Evolutionary conservation across 495 filamentous ascomycete species (phyloP).

Genomic region (Trichodelitschia bisporula): DNA sequence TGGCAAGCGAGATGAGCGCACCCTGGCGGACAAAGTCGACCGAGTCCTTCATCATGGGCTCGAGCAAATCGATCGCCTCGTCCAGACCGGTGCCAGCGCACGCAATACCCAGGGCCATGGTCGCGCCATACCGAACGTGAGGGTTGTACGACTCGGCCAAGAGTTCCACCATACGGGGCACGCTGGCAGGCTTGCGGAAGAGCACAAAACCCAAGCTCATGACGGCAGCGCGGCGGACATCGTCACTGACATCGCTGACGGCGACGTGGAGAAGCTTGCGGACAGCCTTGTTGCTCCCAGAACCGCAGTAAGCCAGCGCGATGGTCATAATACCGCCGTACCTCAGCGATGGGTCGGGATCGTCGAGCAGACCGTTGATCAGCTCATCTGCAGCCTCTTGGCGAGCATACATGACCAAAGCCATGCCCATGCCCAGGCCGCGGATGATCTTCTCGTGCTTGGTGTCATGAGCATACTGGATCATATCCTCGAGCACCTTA

Average conservation of each 20-base stretch:
- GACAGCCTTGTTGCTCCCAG: slow-evolving; percentile 93
- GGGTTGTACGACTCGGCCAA: slow-evolving; percentile 97
- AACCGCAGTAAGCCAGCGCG: slow-evolving; percentile 90
- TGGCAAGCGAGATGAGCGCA: slow-evolving; percentile 78
- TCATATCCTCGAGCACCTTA: slow-evolving; percentile 79
- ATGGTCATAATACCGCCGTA: slow-evolving; percentile 99
- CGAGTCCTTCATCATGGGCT: slow-evolving; percentile 99
- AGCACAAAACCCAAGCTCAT: slow-evolving; percentile 97
- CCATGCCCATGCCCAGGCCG: slow-evolving; percentile 86
- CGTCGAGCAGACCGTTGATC: slow-evolving; percentile 77
- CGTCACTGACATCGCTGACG: slow-evolving; percentile 95
- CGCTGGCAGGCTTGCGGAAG: slow-evolving; percentile 90
- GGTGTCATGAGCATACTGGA: slow-evolving; percentile 91
- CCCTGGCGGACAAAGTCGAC: slow-evolving; percentile 97
- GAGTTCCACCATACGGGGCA: slow-evolving; percentile 97
- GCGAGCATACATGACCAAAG: slow-evolving; percentile 90
- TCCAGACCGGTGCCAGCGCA: slow-evolving; percentile 92
- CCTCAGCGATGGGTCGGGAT: slow-evolving; percentile 77
- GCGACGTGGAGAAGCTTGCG: slow-evolving; percentile 91
- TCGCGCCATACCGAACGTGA: slow-evolving; percentile 92
- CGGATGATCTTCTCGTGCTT: slow-evolving; percentile 98
- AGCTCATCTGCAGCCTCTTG: slow-evolving; percentile 88
- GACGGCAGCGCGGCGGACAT: slow-evolving; percentile 89
- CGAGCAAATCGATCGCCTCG: slow-evolving; percentile 87
- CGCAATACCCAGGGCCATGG: slow-evolving; percentile 95